Percentiles rank a stretch among this genome's conserved stretches.
These are phyloP conservation scores for Boletus semigastroideus DNA, from an alignment of 1,284 basidiomycete genomes.

Conservation along the genomic window DNA sequence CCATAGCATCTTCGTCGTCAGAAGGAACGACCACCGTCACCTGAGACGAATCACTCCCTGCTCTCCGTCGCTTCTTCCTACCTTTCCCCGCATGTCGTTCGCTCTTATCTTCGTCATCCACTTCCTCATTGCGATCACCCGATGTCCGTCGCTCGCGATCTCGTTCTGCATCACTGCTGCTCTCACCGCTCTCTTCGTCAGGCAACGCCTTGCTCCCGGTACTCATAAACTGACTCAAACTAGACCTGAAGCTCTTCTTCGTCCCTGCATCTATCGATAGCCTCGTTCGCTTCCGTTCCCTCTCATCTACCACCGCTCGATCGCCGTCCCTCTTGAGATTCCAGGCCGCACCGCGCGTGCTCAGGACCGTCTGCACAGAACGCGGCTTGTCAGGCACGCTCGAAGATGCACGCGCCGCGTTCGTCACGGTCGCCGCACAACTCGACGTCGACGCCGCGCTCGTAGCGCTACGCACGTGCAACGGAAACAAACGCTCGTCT, in stretches of 20 bases:
- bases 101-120: conserved; percentile 8
- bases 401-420: background rate
- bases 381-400: conserved; percentile 18
- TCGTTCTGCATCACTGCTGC: conserved; percentile 8
- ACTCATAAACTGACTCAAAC: conserved; percentile 54
- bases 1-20: conserved; percentile 31
- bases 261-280: conserved; percentile 13
- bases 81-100: background rate
- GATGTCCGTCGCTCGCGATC: conserved; percentile 6
- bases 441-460: conserved; percentile 6
- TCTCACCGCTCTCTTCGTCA: conserved; percentile 16
- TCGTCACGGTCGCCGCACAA: background rate
- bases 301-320: conserved; percentile 24
- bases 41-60: conserved; percentile 23
- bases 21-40: conserved; percentile 23
- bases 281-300: conserved; percentile 21
- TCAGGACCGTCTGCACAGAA: conserved; percentile 46
- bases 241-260: conserved; percentile 40
- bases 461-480: background rate
- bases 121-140: conserved; percentile 12
- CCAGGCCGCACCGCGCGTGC: conserved; percentile 48
- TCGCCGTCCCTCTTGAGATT: conserved; percentile 32
- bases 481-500: background rate
- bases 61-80: conserved; percentile 7
- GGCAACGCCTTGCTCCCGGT: conserved; percentile 38